Evolutionary conservation across 202 grass and related monocot species (phyloP).

Genomic region (Setaria viridis): DNA sequence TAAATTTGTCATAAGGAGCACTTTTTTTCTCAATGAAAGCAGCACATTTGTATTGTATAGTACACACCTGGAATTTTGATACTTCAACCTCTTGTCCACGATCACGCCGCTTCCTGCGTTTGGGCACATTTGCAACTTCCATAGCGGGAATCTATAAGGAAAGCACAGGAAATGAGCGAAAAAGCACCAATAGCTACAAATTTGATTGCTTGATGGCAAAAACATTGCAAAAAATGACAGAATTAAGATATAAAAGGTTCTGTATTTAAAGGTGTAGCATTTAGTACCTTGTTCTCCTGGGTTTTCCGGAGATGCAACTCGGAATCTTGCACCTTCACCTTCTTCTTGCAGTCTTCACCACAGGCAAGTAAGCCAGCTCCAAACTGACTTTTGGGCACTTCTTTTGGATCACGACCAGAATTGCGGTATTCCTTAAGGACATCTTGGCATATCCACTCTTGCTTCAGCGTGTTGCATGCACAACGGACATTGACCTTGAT

Average conservation of each 20-base stretch:
- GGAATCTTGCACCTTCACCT: constrained; percentile 62
- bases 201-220: background rate
- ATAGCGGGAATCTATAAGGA: constrained; percentile 26
- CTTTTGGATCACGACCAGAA: constrained; percentile 73
- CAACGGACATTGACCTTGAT: constrained; percentile 84
- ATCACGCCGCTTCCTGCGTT: constrained; percentile 77
- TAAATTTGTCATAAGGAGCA: constrained; percentile 14
- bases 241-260: background rate
- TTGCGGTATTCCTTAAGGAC: constrained; percentile 72
- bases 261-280: background rate
- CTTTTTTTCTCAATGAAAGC: background rate
- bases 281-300: constrained; percentile 72
- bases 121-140: constrained; percentile 68
- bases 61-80: constrained; percentile 74
- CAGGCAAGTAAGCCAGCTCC: constrained; percentile 82
- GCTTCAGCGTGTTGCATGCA: constrained; percentile 85
- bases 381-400: constrained; percentile 78
- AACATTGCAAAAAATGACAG: constrained; percentile 3
- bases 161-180: constrained; percentile 29
- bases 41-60: constrained; percentile 15
- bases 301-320: constrained; percentile 82
- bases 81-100: constrained; percentile 57
- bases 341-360: constrained; percentile 62
- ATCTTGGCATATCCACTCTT: constrained; percentile 90
- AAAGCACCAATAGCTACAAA: background rate